Conservation (phyloP, 257 asterid genomes). For the Rubia yunnanensis region DNA sequence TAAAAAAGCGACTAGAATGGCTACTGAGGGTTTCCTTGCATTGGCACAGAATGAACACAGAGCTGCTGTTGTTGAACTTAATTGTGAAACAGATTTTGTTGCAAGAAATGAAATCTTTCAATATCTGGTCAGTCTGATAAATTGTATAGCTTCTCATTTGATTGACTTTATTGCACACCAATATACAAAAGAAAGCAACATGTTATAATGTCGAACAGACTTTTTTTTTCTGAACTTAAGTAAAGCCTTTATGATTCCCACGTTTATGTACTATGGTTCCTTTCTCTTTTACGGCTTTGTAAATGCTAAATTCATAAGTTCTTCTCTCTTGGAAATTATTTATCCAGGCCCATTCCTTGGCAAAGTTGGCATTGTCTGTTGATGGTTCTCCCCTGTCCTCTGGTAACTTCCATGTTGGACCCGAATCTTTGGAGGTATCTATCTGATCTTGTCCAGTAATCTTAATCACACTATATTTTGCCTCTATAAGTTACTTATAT, state of each 20-base stretch:
- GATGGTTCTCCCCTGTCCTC: conserved; percentile 49
- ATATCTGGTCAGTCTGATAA: conserved; percentile 59
- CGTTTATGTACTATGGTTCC: neutral
- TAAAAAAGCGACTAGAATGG: conserved; percentile 76
- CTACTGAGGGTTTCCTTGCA: conserved; percentile 90
- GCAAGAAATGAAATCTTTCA: conserved; percentile 96
- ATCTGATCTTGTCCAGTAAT: conserved; percentile 7
- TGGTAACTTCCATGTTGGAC: conserved; percentile 37
- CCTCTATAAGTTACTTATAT: neutral
- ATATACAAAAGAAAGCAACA: too few species aligned
- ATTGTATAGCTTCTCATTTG: conserved; percentile 5
- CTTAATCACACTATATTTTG: neutral
- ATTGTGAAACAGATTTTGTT: conserved; percentile 95
- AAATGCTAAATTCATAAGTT: too few species aligned
- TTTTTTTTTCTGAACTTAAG: neutral
- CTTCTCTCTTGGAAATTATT: neutral
- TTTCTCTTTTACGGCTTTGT: neutral
- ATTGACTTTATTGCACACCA: conserved; percentile 1
- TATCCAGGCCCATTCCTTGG: conserved; percentile 70
- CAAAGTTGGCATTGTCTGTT: conserved; percentile 62
- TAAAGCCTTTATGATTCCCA: neutral
- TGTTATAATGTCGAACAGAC: neutral
- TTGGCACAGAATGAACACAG: conserved; percentile 62
- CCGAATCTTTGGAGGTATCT: conserved; percentile 57
- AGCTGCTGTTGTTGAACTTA: conserved; percentile 76